These are phyloP conservation scores for Aspergillus quadrilineatus DNA, from an alignment of 2,329 filamentous ascomycete species.

Conservation along the genomic window DNA sequence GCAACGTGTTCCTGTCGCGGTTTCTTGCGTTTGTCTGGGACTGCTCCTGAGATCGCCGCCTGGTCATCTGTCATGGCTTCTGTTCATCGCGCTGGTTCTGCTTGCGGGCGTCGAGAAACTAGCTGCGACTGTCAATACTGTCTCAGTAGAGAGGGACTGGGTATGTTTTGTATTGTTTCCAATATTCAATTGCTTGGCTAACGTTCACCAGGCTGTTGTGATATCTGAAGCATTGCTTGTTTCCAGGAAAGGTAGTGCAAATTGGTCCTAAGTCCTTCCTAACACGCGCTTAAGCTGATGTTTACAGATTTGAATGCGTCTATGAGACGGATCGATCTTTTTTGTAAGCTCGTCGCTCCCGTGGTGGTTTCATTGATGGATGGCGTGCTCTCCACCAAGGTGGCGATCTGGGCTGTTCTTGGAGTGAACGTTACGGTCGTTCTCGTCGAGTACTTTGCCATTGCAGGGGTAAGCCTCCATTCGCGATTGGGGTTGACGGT, in stretches of 20 bases:
- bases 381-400: slow-evolving; percentile 40
- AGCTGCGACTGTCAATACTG: slow-evolving; percentile 61
- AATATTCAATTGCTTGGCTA: neutral
- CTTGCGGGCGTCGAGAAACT: slow-evolving; percentile 71
- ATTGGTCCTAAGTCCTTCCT: neutral
- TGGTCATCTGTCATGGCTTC: slow-evolving; percentile 14
- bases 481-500: neutral
- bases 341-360: slow-evolving; percentile 57
- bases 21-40: slow-evolving; percentile 51
- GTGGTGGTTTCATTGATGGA: slow-evolving; percentile 52
- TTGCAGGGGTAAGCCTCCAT: slow-evolving; percentile 31
- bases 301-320: slow-evolving; percentile 48
- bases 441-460: slow-evolving; percentile 42
- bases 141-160: slow-evolving; percentile 73
- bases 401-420: slow-evolving; percentile 50
- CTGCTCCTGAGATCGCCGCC: slow-evolving; percentile 24
- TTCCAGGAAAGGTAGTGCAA: slow-evolving; percentile 42
- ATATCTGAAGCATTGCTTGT: slow-evolving; percentile 35
- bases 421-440: slow-evolving; percentile 45
- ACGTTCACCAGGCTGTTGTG: slow-evolving; percentile 28
- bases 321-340: slow-evolving; percentile 59
- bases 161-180: slow-evolving; percentile 23
- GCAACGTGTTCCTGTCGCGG: slow-evolving; percentile 44
- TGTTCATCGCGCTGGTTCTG: slow-evolving; percentile 44
- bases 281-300: neutral